Evolutionary conservation across 257 asterid species (phyloP).

Genomic region (Orobanche coerulescens): DNA sequence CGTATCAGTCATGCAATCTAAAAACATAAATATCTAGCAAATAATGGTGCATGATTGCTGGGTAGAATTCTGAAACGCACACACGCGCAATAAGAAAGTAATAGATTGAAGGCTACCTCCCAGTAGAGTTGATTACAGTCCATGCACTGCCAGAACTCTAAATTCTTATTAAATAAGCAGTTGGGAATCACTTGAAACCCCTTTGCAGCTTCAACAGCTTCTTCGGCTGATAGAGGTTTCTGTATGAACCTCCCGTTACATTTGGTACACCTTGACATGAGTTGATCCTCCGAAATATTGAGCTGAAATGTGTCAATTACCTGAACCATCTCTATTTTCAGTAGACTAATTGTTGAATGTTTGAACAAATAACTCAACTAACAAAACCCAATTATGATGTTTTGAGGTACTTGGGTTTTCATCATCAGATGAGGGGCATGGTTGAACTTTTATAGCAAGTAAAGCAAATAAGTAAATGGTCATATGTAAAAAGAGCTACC

Average conservation of each 20-base stretch:
- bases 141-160: constrained; percentile 91
- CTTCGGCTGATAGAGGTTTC: constrained; percentile 84
- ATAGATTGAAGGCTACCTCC: constrained; percentile 51
- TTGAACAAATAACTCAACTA: neutral
- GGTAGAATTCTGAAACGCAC: neutral
- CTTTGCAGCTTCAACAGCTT: constrained; percentile 87
- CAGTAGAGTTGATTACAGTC: constrained; percentile 92
- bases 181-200: constrained; percentile 94
- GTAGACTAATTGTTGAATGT: neutral
- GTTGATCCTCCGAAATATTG: constrained; percentile 60
- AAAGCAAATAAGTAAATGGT: neutral
- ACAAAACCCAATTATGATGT: neutral
- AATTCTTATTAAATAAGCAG: constrained; percentile 70
- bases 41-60: neutral
- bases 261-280: constrained; percentile 90
- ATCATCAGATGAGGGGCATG: neutral
- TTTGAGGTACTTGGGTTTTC: neutral
- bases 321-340: constrained; percentile 34
- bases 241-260: constrained; percentile 89
- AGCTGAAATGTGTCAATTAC: constrained; percentile 71
- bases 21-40: too few species aligned
- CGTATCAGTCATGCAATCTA: too few species aligned
- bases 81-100: neutral
- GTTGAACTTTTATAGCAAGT: neutral
- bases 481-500: constrained; percentile 34